Evolutionary conservation across 441 rosid genomes (phyloP).

Genomic region (Eruca vesicaria): DNA sequence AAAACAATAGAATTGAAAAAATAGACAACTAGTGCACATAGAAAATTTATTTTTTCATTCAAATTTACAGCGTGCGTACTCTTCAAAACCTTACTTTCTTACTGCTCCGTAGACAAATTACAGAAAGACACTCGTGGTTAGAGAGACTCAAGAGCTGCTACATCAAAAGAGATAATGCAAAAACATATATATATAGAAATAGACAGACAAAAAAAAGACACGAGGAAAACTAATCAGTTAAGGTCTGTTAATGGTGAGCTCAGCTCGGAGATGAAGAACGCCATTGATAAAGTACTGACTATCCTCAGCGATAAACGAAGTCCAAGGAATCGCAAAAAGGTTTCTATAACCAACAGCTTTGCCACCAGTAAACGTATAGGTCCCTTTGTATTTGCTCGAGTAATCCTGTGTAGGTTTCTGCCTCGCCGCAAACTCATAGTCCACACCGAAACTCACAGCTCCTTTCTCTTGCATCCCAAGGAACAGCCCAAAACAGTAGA

Average conservation of each 20-base stretch:
- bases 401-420: conserved; percentile 52
- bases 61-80: not conserved
- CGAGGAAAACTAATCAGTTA: conserved; percentile 2
- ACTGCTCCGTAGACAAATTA: not conserved
- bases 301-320: conserved; percentile 54
- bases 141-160: conserved; percentile 16
- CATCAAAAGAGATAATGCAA: conserved; percentile 6
- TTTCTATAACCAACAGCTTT: conserved; percentile 78
- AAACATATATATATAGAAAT: not conserved
- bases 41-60: not conserved
- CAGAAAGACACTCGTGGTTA: conserved; percentile 15
- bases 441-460: conserved; percentile 65
- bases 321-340: conserved; percentile 60
- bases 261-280: conserved; percentile 73
- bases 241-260: conserved; percentile 56
- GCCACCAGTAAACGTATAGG: conserved; percentile 71
- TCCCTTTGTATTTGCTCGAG: conserved; percentile 65
- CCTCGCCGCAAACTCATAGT: conserved; percentile 72
- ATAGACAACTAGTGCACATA: not conserved
- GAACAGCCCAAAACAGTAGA: conserved; percentile 70
- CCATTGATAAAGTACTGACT: conserved; percentile 61
- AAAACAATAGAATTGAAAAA: not conserved
- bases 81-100: not conserved
- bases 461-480: conserved; percentile 86
- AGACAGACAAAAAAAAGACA: not conserved